Conservation (phyloP, 371 early-diverging fungal genomes). For the Rhizopus arrhizus region DNA sequence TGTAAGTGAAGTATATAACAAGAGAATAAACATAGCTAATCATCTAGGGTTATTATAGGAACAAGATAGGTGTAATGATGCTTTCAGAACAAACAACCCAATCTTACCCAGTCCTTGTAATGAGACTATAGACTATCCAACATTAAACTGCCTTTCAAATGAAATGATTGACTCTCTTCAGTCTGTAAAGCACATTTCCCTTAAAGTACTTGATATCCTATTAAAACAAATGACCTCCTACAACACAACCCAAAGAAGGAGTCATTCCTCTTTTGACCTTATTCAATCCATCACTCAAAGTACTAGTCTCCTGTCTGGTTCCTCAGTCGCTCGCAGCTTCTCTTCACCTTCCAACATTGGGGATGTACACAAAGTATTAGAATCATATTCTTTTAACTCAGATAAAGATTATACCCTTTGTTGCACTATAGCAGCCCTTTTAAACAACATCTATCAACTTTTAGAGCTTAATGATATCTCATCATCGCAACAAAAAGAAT, state of each 20-base stretch:
- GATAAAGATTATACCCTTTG: constrained; percentile 45
- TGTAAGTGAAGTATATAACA: too few relatives aligned
- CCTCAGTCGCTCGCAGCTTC: constrained; percentile 26
- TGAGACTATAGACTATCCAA: constrained; percentile 10
- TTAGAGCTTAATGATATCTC: constrained; percentile 28
- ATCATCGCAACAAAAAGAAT: background rate
- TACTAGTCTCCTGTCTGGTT: constrained; percentile 21
- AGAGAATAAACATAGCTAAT: too few relatives aligned
- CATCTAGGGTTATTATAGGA: background rate
- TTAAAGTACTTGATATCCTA: constrained; percentile 38
- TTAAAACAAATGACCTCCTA: constrained; percentile 27
- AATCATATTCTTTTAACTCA: constrained; percentile 19
- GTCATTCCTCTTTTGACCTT: constrained; percentile 12
- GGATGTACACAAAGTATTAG: constrained; percentile 33
- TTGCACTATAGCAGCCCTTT: constrained; percentile 46
- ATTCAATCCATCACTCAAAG: constrained; percentile 36
- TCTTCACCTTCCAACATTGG: constrained; percentile 40
- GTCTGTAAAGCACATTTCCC: constrained; percentile 40
- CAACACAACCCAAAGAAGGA: constrained; percentile 3
- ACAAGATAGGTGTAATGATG: constrained; percentile 7
- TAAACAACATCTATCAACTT: constrained; percentile 43
- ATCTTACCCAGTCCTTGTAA: constrained; percentile 12
- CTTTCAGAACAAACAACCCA: constrained; percentile 5
- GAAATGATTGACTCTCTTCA: constrained; percentile 37
- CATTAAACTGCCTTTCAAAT: constrained; percentile 8